These are phyloP conservation scores for Fusarium praegraminearum DNA, from an alignment of 2,329 filamentous ascomycete genomes.

Conservation along the genomic window DNA sequence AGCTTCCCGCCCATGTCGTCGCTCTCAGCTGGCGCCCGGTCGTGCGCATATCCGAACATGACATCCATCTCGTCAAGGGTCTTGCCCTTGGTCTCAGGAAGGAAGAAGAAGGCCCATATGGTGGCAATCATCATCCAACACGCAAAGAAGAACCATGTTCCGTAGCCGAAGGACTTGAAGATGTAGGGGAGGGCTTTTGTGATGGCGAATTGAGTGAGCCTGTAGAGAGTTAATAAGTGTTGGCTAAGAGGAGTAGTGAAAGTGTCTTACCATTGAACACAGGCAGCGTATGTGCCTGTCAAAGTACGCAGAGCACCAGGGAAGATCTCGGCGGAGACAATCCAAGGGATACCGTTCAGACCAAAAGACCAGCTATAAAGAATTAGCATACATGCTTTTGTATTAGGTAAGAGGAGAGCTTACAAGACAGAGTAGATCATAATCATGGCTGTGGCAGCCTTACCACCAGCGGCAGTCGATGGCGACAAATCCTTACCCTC, in stretches of 20 bases:
- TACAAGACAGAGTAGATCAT: constrained; percentile 67
- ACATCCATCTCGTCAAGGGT: constrained; percentile 65
- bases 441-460: constrained; percentile 65
- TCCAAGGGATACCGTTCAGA: constrained; percentile 61
- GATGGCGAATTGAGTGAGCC: constrained; percentile 57
- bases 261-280: constrained; percentile 52
- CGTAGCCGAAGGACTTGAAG: constrained; percentile 59
- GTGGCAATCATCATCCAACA: constrained; percentile 62
- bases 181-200: constrained; percentile 61
- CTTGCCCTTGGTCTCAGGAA: constrained; percentile 67
- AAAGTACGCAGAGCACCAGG: constrained; percentile 57
- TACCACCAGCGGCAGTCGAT: constrained; percentile 60
- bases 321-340: constrained; percentile 60
- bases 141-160: constrained; percentile 70
- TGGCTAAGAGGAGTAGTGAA: fast-evolving
- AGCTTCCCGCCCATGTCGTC: constrained; percentile 33
- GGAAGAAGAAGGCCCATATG: constrained; percentile 63
- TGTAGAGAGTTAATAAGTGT: not conserved
- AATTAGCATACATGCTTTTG: not conserved
- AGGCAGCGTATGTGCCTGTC: constrained; percentile 57
- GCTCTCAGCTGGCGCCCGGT: constrained; percentile 27
- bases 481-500: constrained; percentile 57
- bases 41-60: constrained; percentile 49
- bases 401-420: constrained; percentile 25
- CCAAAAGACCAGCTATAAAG: constrained; percentile 56